Conservation (phyloP, 73 alveolate species). For the Paraurostyla sp. region DNA sequence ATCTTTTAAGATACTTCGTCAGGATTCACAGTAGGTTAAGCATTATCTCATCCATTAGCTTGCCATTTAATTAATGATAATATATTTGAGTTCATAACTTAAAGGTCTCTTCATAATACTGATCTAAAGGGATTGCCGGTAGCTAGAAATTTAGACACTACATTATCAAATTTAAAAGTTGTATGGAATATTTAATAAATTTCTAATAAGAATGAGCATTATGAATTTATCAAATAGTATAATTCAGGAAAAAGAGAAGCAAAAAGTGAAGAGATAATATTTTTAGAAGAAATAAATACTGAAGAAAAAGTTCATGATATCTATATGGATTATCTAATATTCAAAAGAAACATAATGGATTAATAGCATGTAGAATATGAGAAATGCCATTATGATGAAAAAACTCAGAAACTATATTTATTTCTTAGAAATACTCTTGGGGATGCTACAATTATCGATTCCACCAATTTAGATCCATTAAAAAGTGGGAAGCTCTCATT, state of each 20-base stretch:
- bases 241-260: not conserved
- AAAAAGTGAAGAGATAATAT: not conserved
- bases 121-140: conserved; percentile 22
- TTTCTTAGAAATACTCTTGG: not conserved
- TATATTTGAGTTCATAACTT: conserved; percentile 1
- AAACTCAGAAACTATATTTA: not conserved
- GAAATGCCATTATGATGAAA: not conserved
- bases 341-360: not conserved
- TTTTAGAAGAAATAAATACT: not conserved
- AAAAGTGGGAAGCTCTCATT: not conserved
- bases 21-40: not conserved
- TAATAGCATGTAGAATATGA: not conserved
- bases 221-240: not conserved
- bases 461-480: not conserved
- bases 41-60: conserved; percentile 11
- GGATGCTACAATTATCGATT: not conserved
- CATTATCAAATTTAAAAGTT: not conserved
- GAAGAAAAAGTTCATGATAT: not conserved
- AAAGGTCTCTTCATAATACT: conserved; percentile 22
- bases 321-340: not conserved
- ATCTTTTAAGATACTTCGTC: not conserved
- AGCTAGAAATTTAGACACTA: conserved; percentile 9
- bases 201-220: not conserved
- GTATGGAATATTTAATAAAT: not conserved
- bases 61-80: conserved; percentile 13